phyloP scores from a whole-genome alignment of 2,329 filamentous ascomycete genomes.

The Escovopsis sp. region DNA sequence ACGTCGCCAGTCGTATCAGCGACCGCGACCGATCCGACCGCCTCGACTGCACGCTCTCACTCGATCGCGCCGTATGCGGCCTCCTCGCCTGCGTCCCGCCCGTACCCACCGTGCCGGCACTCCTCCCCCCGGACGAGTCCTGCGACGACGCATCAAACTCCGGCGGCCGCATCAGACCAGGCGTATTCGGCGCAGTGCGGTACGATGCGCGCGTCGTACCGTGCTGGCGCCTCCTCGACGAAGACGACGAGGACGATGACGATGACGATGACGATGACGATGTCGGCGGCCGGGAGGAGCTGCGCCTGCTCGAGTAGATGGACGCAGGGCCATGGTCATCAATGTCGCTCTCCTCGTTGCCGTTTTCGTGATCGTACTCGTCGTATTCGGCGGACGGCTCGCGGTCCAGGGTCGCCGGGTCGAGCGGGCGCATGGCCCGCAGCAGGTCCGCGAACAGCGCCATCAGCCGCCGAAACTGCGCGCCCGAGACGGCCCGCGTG shows the following conservation, averaged over 20 bases:
- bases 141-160: slow-evolving; percentile 17
- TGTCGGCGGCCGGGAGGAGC: slow-evolving; percentile 14
- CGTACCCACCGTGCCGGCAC: too few species aligned
- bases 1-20: slow-evolving; percentile 32
- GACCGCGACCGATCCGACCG: slow-evolving; percentile 23
- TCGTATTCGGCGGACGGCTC: slow-evolving; percentile 12
- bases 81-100: slow-evolving; percentile 18
- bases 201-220: slow-evolving; percentile 30
- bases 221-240: slow-evolving; percentile 21
- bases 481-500: slow-evolving; percentile 47
- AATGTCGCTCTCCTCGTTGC: slow-evolving; percentile 22
- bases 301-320: slow-evolving; percentile 24
- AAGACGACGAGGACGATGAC: slow-evolving; percentile 17
- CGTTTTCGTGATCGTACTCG: slow-evolving; percentile 9
- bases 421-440: slow-evolving; percentile 54
- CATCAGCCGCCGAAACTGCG: slow-evolving; percentile 67
- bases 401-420: slow-evolving; percentile 32
- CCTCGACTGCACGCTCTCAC: slow-evolving; percentile 23
- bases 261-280: slow-evolving; percentile 18
- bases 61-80: slow-evolving; percentile 23
- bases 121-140: slow-evolving; percentile 20
- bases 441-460: slow-evolving; percentile 68
- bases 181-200: slow-evolving; percentile 38
- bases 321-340: slow-evolving; percentile 31
- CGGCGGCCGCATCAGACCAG: slow-evolving; percentile 25